Evolutionary conservation across 129 eudicot genomes (phyloP).

Genomic region (Centella asiatica): DNA sequence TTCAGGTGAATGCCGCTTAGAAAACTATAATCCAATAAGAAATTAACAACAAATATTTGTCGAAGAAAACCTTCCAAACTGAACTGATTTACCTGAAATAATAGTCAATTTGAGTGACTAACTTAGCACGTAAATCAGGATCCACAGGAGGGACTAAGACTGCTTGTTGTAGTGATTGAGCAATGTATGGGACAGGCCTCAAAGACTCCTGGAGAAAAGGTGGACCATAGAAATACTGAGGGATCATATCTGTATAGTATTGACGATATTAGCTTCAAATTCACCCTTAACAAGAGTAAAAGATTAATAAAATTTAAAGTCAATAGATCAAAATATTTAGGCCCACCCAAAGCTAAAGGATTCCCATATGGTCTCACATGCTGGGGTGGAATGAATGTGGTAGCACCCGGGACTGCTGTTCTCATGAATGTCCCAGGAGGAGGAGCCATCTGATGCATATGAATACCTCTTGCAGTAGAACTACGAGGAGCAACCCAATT

Average conservation of each 20-base stretch:
- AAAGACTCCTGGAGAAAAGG: slow-evolving; percentile 38
- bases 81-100: slow-evolving; percentile 69
- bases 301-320: no score
- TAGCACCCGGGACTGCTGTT: slow-evolving; percentile 46
- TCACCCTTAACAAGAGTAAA: not conserved
- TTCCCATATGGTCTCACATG: slow-evolving; percentile 38
- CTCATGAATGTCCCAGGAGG: slow-evolving; percentile 45
- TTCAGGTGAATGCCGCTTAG: not conserved
- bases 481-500: slow-evolving; percentile 34
- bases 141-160: slow-evolving; percentile 26
- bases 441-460: slow-evolving; percentile 37
- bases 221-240: slow-evolving; percentile 38
- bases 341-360: slow-evolving; percentile 61
- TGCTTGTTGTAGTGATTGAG: slow-evolving; percentile 30
- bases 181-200: slow-evolving; percentile 26
- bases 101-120: slow-evolving; percentile 60
- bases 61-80: no score
- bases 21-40: no score
- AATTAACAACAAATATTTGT: not conserved
- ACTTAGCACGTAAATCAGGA: slow-evolving; percentile 23
- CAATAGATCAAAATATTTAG: not conserved
- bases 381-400: slow-evolving; percentile 35
- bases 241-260: slow-evolving; percentile 35
- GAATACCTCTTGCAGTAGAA: slow-evolving; percentile 33
- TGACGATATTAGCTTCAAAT: slow-evolving; percentile 3